Evolutionary conservation across 2,329 filamentous ascomycete species (phyloP).

Genomic region (Cladophialophora exuberans): DNA sequence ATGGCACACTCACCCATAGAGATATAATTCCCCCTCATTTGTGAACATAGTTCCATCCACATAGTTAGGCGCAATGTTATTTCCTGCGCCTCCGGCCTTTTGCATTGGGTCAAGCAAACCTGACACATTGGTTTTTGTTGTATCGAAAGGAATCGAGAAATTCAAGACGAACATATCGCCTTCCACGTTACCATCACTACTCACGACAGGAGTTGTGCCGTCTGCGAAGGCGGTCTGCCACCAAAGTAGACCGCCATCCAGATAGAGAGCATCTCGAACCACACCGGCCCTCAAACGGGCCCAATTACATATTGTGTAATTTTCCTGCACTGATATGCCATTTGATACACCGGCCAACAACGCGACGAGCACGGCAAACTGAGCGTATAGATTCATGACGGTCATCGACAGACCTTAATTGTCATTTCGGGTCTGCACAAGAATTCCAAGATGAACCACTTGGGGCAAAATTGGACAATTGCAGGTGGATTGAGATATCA

Average conservation of each 20-base stretch:
- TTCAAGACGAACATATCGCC: constrained; percentile 63
- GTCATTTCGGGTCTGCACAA: constrained; percentile 5
- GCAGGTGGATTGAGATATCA: neutral
- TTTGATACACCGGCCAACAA: neutral
- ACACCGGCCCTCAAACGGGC: constrained; percentile 28
- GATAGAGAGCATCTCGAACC: constrained; percentile 29
- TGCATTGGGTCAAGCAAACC: constrained; percentile 54
- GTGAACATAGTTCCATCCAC: constrained; percentile 67
- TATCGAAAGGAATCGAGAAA: constrained; percentile 60
- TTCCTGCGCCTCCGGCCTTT: constrained; percentile 51
- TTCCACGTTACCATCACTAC: constrained; percentile 32
- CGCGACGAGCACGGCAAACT: constrained; percentile 3
- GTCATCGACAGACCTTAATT: neutral
- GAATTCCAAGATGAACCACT: neutral
- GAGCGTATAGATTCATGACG: constrained; percentile 12
- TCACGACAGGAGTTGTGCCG: constrained; percentile 29
- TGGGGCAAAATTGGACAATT: neutral
- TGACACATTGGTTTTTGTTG: constrained; percentile 57
- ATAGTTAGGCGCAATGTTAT: constrained; percentile 53
- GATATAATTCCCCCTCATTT: constrained; percentile 65
- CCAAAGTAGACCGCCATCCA: constrained; percentile 30
- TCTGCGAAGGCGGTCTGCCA: constrained; percentile 33
- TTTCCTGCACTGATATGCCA: constrained; percentile 24
- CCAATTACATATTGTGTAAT: constrained; percentile 32
- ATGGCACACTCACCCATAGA: constrained; percentile 54